A percentile compares a stretch with the other conserved stretches of the same genome.
Conservation (phyloP, 352 stramenopile species). For the Pythium dissotocum region DNA sequence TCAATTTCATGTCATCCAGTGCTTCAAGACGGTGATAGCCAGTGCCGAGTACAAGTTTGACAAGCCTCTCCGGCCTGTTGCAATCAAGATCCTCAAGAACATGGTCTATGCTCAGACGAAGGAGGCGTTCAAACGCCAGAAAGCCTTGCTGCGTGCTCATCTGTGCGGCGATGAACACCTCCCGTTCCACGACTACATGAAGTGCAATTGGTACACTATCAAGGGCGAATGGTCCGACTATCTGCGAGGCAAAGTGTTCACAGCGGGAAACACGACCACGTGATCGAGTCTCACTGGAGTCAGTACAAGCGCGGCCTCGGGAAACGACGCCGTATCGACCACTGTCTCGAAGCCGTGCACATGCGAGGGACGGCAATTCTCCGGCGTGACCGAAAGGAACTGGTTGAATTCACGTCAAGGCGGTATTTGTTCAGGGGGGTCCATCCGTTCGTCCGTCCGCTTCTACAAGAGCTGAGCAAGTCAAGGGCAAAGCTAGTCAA, state of each 20-base stretch:
- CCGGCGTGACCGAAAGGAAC: not conserved
- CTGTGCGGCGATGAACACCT: not conserved
- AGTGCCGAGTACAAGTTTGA: no score
- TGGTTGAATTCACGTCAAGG: not conserved
- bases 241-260: not conserved
- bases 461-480: not conserved
- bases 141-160: not conserved
- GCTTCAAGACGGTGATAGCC: no score
- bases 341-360: no score
- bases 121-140: not conserved
- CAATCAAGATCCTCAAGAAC: no score
- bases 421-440: not conserved
- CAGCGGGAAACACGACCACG: not conserved
- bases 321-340: no score
- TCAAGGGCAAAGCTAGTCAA: not conserved
- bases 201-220: not conserved
- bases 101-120: no score
- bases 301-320: not conserved
- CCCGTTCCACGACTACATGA: not conserved
- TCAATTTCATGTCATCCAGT: no score
- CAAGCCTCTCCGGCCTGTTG: no score
- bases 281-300: not conserved
- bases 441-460: not conserved
- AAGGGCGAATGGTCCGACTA: not conserved
- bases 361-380: not conserved